phyloP scores from a whole-genome alignment of 441 rosid species.

The Geranium incanum region DNA sequence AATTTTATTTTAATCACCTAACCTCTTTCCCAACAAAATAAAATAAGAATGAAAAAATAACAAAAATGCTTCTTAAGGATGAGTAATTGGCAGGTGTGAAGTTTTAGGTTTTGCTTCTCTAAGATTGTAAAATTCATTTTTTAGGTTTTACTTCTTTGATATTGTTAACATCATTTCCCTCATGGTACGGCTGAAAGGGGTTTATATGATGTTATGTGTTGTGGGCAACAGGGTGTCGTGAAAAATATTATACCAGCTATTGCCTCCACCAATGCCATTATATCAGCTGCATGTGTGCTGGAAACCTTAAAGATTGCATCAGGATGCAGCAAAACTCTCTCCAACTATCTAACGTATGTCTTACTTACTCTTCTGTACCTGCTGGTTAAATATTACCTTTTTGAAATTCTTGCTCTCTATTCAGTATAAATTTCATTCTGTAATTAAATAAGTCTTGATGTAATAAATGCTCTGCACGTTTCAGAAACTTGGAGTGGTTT shows the following conservation, averaged over 20 bases:
- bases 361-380: background rate
- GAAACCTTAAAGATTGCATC: constrained; percentile 90
- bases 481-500: background rate
- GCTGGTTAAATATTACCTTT: background rate
- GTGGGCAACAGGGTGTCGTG: constrained; percentile 62
- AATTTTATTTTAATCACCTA: background rate
- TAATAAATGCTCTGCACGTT: background rate
- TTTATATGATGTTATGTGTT: constrained; percentile 14
- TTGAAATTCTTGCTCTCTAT: background rate
- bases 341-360: constrained; percentile 71
- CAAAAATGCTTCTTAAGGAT: background rate
- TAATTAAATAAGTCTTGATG: background rate
- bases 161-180: background rate
- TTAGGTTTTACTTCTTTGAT: background rate
- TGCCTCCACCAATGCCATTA: constrained; percentile 91
- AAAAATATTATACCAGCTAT: constrained; percentile 95
- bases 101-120: background rate
- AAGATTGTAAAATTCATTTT: background rate
- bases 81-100: background rate
- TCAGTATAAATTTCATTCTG: background rate
- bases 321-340: constrained; percentile 85
- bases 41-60: background rate
- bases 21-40: background rate
- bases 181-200: constrained; percentile 1
- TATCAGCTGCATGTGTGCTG: constrained; percentile 81